A percentile compares a stretch with the other conserved stretches of the same genome.
Conservation (phyloP, 208 protist species). For the Strigomonas galati region DNA sequence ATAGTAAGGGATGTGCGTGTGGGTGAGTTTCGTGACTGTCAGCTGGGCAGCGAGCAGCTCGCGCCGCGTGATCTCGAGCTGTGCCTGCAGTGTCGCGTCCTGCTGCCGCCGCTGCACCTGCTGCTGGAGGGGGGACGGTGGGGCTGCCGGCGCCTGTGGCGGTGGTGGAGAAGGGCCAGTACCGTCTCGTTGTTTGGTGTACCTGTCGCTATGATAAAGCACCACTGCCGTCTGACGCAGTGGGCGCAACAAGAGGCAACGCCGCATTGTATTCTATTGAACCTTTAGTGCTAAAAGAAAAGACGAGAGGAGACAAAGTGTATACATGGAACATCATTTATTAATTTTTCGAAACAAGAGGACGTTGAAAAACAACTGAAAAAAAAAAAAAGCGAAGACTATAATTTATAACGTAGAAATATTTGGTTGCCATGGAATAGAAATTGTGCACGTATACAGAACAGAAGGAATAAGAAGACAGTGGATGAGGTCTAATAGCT, state of each 20-base stretch:
- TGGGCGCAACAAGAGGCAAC: too few relatives aligned
- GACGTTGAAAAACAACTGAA: constrained; percentile 15
- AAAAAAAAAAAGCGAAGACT: constrained; percentile 14
- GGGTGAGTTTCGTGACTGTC: constrained; percentile 32
- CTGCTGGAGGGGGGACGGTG: constrained; percentile 4
- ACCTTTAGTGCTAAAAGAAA: too few relatives aligned
- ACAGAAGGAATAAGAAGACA: too few relatives aligned
- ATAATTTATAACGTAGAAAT: neutral
- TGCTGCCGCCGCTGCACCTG: neutral
- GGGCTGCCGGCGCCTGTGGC: neutral
- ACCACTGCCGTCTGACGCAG: too few relatives aligned
- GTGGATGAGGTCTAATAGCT: too few relatives aligned
- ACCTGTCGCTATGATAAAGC: too few relatives aligned
- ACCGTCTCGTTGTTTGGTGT: neutral
- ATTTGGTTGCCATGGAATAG: neutral
- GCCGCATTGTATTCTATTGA: too few relatives aligned
- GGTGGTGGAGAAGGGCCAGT: neutral
- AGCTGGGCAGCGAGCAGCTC: constrained; percentile 59
- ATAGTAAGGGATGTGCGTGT: constrained; percentile 18
- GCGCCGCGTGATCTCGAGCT: constrained; percentile 26
- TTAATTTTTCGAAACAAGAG: constrained; percentile 9
- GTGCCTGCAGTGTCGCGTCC: constrained; percentile 4
- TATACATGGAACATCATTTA: too few relatives aligned
- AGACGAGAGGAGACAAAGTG: too few relatives aligned
- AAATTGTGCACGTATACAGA: neutral